Evolutionary conservation across 331 rosid genomes (phyloP).

Genomic region (Cucumis variabilis): DNA sequence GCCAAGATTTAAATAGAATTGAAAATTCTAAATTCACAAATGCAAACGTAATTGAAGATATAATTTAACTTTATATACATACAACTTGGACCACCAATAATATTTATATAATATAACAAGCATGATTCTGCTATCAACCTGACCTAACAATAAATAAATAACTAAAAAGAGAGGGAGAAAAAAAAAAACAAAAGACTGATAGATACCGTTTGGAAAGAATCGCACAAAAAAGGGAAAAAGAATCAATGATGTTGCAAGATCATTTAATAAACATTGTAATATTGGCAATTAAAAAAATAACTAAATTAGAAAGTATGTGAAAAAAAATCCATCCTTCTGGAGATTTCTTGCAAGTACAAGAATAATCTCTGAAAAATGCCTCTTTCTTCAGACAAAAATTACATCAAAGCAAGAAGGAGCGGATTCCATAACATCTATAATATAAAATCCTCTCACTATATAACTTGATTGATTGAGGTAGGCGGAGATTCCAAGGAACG

Average conservation of each 20-base stretch:
- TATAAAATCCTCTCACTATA: background rate
- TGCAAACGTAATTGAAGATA: background rate
- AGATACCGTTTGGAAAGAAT: background rate
- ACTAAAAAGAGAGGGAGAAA: background rate
- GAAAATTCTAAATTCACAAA: background rate
- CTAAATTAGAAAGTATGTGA: background rate
- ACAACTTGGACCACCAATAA: background rate
- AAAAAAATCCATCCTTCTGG: background rate
- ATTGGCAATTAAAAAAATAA: background rate
- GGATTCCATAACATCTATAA: background rate
- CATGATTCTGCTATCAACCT: background rate
- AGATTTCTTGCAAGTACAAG: background rate
- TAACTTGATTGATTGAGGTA: background rate
- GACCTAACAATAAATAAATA: conserved; percentile 6
- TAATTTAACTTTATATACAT: background rate
- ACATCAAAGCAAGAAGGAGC: no score
- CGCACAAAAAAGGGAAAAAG: background rate
- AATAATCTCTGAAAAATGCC: background rate
- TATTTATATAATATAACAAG: background rate
- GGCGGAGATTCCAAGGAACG: conserved; percentile 29
- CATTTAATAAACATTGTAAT: background rate
- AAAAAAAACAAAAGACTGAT: no score
- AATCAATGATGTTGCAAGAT: background rate
- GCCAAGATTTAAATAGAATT: background rate
- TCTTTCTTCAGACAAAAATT: no score